Base-by-base conservation (phyloP, 192 early-diverging fungal species). In the Backusella liffmaniae region DNA sequence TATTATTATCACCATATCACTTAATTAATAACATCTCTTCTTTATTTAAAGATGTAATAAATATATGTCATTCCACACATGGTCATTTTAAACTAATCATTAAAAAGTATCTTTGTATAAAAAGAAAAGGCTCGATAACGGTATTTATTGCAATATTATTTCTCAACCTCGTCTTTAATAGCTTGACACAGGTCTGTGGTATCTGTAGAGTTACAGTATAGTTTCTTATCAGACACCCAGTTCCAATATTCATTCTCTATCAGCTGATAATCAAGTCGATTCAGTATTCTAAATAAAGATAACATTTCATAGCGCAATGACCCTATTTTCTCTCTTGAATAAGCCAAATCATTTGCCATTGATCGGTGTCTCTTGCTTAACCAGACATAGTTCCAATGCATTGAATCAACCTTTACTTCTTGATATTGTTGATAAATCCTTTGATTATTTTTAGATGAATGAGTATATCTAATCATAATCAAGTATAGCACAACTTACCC, bases 231-330 rank as follows among this genome's bases (percentile, higher is more conserved):
- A 72, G 86, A 76, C 21, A 88, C 73, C 87, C 87, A 88, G 67
- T 88, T 88, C 62, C 84, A 77, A 70, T 86, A 88, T 56, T 88
- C 85, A 2, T 77, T 85, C 56, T 88, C 86, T 42, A 85, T 56
- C 67, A 86, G 10, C 34, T 80, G 76, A 53, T 76, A 69, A 35
- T 88, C 87, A 42, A 86, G 72, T 5, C 80, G 77, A 70, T 88
- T 88, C 34, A 88, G 67, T 23, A 83, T 70, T 37, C 80, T 77
- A 53, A 88, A 88, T 0, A 82, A 70, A 32, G 85, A 76, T 49
- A 88, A 32, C 41, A 86, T 53, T 62, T 88, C 87, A 49, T 88
- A 86, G 39, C 87, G 70, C 59, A 86, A 49, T 10, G 85, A 76
- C 5, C 83, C 87, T 13, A 88, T 66, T 62, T 79, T 76, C 59